Percentiles rank a stretch among this genome's conserved stretches.
phyloP scores from a whole-genome alignment of 208 protist species.

The Leishmania major region DNA sequence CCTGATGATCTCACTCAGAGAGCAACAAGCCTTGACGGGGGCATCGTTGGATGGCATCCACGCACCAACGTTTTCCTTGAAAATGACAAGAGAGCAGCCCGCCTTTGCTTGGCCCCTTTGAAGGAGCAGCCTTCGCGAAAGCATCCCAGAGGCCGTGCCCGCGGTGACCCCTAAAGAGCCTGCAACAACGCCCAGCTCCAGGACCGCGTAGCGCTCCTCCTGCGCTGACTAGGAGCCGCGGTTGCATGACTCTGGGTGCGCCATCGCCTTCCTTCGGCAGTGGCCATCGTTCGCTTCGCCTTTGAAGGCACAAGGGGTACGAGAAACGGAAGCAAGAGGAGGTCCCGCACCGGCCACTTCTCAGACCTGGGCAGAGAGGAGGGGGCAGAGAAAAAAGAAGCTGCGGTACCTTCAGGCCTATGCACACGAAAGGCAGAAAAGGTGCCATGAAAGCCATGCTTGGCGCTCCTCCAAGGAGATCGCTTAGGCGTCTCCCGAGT shows the following conservation, averaged over 20 bases:
- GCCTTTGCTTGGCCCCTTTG: background rate
- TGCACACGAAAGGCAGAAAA: too few relatives aligned
- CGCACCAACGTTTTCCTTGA: background rate
- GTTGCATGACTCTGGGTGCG: slow-evolving; percentile 11
- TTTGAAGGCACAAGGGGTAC: background rate
- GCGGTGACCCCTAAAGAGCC: background rate
- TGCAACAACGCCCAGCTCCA: slow-evolving; percentile 17
- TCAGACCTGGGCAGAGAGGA: background rate
- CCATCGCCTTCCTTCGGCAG: background rate
- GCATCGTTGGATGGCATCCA: background rate
- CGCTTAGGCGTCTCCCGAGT: too few relatives aligned
- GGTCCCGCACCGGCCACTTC: too few relatives aligned
- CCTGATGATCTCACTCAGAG: too few relatives aligned
- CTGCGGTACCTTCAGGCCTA: too few relatives aligned
- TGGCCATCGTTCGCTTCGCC: background rate
- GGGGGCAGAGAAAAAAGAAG: background rate
- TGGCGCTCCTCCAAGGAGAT: too few relatives aligned
- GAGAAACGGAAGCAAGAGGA: background rate
- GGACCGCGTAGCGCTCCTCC: slow-evolving; percentile 2
- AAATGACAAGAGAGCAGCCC: background rate
- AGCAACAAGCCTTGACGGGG: too few relatives aligned
- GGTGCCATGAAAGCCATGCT: too few relatives aligned
- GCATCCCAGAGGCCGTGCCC: slow-evolving; percentile 4
- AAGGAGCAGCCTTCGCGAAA: background rate
- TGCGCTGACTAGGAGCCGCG: background rate